phyloP scores from a whole-genome alignment of 73 alveolate genomes.

The Paramecium sonneborni region DNA sequence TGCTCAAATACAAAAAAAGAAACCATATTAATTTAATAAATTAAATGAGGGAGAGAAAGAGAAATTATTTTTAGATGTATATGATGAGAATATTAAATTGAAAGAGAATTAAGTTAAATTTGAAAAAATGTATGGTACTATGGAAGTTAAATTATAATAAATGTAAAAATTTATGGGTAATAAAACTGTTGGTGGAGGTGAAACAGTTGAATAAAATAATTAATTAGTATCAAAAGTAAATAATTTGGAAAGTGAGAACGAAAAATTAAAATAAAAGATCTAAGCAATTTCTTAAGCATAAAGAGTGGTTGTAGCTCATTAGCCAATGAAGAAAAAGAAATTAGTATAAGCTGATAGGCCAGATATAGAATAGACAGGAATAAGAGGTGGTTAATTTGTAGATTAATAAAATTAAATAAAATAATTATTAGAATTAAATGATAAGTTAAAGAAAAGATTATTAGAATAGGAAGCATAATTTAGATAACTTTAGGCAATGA shows the following conservation, averaged over 20 bases:
- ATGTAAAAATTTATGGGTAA: constrained; percentile 37
- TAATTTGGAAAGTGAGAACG: constrained; percentile 30
- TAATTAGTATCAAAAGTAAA: background rate
- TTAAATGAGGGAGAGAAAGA: constrained; percentile 62
- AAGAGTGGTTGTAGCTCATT: background rate
- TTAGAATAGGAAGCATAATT: constrained; percentile 14
- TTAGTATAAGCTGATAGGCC: constrained; percentile 21
- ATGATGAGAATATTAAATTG: constrained; percentile 68
- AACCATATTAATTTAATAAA: constrained; percentile 40
- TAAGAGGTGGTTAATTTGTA: background rate
- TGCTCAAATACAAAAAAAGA: constrained; percentile 7
- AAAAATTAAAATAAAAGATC: constrained; percentile 20
- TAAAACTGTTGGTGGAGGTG: constrained; percentile 7
- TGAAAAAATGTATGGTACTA: background rate
- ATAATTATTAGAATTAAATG: constrained; percentile 38
- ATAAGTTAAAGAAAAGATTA: background rate
- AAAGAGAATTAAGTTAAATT: constrained; percentile 58
- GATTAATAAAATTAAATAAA: constrained; percentile 1
- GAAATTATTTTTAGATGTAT: constrained; percentile 61
- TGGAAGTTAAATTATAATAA: constrained; percentile 39
- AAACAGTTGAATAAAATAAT: background rate
- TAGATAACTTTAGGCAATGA: constrained; percentile 12
- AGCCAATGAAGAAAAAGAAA: constrained; percentile 25
- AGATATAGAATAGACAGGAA: background rate
- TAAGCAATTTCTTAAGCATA: constrained; percentile 9